Base-by-base conservation (phyloP, 306 rosid genomes). In the Casuarina glauca region DNA sequence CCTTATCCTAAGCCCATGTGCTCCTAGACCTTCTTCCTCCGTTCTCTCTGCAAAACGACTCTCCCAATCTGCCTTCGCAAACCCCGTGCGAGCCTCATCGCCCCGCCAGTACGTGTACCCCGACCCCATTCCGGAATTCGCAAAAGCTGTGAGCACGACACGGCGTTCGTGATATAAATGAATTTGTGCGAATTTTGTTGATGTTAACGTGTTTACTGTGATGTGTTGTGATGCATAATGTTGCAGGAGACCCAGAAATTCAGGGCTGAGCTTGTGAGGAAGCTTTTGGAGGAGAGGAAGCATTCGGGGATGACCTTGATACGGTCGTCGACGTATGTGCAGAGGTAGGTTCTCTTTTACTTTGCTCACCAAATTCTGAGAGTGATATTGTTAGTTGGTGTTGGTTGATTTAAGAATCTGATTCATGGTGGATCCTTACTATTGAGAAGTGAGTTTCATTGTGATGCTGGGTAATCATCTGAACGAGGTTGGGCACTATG, bases 221-320 rank as follows among this genome's bases (percentile, higher is more conserved):
- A 46, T 74, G 15, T 58, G 11, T 20, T 64, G 53, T 78, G 10
- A 32, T 74, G 32, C 32, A 67, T 44, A 38, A 8, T 79, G 0
- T 11, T 46, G 73, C 80, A 90, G 95, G 96, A 93, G 80, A 89
- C 93, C 46, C 81, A 17, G 69, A 89, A 87, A 83, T 93, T 93
- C 79, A 80, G 70, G 83, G 82, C 70, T 69, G 86, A 84, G 76
- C 85, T 89, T 63, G 54, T 78, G 35, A 79, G 77, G 66, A 91
- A 81, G 90, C 93, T 88, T 10, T 79, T 73, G 1, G 74, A 81
- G 76, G 84, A 89, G 70, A 57, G 32, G 89, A 84, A 36, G 89
- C 81, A 41, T 93, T 91, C 57, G 94, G 93, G 16, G 79, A 86
- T 55, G 88, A 89, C 46, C 82, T 93, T 32, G 77, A 54, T 48